Conservation (phyloP, 148 eudicot species). For the Fagopyrum esculentum region DNA sequence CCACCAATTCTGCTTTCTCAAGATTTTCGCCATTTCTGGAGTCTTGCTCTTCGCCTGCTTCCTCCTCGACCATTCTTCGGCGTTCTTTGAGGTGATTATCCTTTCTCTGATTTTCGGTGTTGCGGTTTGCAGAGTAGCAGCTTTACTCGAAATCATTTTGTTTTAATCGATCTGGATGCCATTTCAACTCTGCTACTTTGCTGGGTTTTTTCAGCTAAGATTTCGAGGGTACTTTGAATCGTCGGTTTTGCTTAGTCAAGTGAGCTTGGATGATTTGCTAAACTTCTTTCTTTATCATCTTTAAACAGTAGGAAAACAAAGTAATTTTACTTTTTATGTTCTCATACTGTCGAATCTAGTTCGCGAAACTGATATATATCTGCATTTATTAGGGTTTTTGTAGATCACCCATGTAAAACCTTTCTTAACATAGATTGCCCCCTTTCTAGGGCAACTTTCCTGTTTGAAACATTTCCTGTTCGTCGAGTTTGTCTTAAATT, state of each 20-base stretch:
- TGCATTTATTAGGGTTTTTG: conserved; percentile 1
- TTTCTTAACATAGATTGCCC: neutral
- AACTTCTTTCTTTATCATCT: neutral
- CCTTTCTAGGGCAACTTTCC: neutral
- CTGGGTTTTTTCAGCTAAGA: neutral
- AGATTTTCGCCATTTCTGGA: neutral
- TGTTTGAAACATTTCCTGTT: neutral
- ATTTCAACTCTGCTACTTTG: neutral
- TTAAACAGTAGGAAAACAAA: neutral
- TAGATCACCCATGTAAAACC: neutral
- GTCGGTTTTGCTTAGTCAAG: conserved; percentile 1
- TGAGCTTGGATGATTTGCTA: neutral
- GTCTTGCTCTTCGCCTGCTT: neutral
- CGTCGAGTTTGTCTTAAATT: neutral
- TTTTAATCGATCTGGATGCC: neutral
- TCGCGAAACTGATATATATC: neutral
- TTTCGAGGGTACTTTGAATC: neutral
- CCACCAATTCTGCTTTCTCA: neutral
- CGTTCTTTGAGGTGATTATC: neutral
- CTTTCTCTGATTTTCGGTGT: neutral
- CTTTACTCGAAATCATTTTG: neutral
- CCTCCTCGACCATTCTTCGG: neutral
- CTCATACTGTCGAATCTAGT: neutral
- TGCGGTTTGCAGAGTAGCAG: neutral
- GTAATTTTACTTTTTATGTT: neutral